phyloP scores from a whole-genome alignment of 768 basidiomycete genomes.

The Xanthoconium stramineum region DNA sequence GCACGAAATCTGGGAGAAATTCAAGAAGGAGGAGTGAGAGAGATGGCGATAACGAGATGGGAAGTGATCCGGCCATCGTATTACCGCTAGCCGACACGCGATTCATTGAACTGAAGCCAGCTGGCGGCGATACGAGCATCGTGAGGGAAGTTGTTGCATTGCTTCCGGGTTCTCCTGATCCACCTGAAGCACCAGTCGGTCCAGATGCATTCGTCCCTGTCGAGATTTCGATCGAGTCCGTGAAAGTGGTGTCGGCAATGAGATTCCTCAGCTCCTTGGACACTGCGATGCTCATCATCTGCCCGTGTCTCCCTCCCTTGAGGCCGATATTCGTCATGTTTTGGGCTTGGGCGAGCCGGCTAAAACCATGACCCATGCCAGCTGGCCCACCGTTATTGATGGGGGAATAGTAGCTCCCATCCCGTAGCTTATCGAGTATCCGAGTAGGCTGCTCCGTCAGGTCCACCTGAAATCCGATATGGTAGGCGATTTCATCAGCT shows the following conservation, averaged over 20 bases:
- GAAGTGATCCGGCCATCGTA: constrained; percentile 32
- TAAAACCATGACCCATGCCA: not conserved
- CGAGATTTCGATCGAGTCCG: constrained; percentile 45
- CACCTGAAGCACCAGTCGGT: constrained; percentile 14
- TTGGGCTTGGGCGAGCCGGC: constrained; percentile 15
- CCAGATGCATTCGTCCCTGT: constrained; percentile 37
- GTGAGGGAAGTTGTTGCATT: constrained; percentile 19
- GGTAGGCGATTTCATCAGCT: constrained; percentile 72
- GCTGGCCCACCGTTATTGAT: constrained; percentile 18
- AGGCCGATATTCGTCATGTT: constrained; percentile 18
- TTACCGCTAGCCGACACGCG: not conserved
- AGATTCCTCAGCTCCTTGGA: constrained; percentile 53
- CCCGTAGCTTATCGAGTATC: constrained; percentile 73
- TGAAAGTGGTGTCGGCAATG: constrained; percentile 45
- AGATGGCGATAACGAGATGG: constrained; percentile 42
- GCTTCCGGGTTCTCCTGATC: constrained; percentile 8
- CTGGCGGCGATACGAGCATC: constrained; percentile 13
- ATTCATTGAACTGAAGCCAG: not conserved
- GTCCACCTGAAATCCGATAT: constrained; percentile 96
- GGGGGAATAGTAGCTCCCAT: constrained; percentile 68
- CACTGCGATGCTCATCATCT: constrained; percentile 35
- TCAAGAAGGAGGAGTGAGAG: constrained; percentile 51
- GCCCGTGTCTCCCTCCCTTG: constrained; percentile 25
- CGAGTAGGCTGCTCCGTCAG: constrained; percentile 81
- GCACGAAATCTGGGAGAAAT: constrained; percentile 73